Evolutionary conservation across 257 asterid genomes (phyloP), one percentile per base, ranked within the genome.

Genomic region (Lantana camara): DNA sequence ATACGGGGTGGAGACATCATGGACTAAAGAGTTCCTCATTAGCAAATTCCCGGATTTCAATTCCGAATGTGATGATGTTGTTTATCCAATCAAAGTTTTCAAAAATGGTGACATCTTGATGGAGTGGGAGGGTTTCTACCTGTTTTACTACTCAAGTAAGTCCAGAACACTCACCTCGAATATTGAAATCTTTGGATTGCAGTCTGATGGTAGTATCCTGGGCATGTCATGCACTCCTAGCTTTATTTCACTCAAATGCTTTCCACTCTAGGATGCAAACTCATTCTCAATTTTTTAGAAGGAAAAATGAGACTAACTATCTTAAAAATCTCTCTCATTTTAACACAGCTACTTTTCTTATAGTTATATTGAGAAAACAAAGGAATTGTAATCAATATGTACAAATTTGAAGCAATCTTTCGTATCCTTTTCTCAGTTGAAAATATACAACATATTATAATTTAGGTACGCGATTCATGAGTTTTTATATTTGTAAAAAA

Each of bases 81-180:
- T 79, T 51, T 35, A 38, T 1, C 63, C 76, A 11, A 19, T 83
- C 13, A 75, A 70, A 69, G 74, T 58, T 48, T 77, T 67, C 34
- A 58, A 34, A 53, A 77, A 80, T 59, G 89, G 86, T 12, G 82
- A 67, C 7, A 64, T 80, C 20, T 70, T 80, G 74, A 57, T 81
- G 30, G 35, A 56, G 9, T 75, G 77, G 75, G 65, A 68, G 15
- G 74, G 75, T n/a, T n/a, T n/a, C 8, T 16, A 15, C 35, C 22
- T 81, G 29, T 71, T 74, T 44, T 75, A 63, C 11, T 73, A 72
- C 73, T n/a, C 59, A 22, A 57, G 69, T 14, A 22, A 23, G 44
- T 54, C 22, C 23, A 58, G 42, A 67, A 58, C 72, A 3, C 19
- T 40, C 63, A n/a, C n/a, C n/a, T 30, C 15, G 3, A 16, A 16